Percentiles rank a stretch among this genome's conserved stretches.
phyloP scores from a whole-genome alignment of 441 rosid species.

The Adansonia rubrostipa region DNA sequence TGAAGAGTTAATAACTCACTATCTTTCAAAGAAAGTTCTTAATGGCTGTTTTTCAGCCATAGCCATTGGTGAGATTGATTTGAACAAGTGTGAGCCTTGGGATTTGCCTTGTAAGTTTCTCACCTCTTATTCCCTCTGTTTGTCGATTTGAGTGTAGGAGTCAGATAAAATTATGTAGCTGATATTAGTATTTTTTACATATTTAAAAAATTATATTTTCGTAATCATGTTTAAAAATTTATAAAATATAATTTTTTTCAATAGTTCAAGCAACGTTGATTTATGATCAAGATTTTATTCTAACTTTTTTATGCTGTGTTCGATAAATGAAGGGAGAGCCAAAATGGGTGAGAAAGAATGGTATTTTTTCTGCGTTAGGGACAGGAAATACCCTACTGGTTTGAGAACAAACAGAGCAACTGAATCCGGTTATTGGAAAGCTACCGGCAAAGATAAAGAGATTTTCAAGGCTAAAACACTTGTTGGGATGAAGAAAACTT shows the following conservation, averaged over 20 bases:
- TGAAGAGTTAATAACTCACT: constrained; percentile 70
- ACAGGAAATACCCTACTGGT: constrained; percentile 70
- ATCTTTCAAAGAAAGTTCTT: constrained; percentile 52
- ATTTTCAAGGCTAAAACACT: constrained; percentile 42
- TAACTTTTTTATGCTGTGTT: not conserved
- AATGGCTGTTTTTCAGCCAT: constrained; percentile 39
- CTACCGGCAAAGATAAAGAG: constrained; percentile 58
- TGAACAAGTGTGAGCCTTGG: constrained; percentile 84
- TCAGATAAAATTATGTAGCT: too few species aligned
- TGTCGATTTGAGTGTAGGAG: not conserved
- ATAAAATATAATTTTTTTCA: too few species aligned
- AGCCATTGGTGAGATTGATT: constrained; percentile 71
- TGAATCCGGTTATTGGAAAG: constrained; percentile 53
- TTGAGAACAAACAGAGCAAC: constrained; percentile 54
- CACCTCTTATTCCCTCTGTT: not conserved
- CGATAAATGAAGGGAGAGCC: constrained; percentile 39
- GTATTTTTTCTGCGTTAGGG: constrained; percentile 68
- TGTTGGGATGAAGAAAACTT: constrained; percentile 59
- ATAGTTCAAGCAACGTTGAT: too few species aligned
- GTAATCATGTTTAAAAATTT: too few species aligned
- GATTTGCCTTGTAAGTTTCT: constrained; percentile 65
- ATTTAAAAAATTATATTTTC: too few species aligned
- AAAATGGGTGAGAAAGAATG: constrained; percentile 57
- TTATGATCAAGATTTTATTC: not conserved
- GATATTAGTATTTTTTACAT: too few species aligned